Evolutionary conservation across 768 basidiomycete species (phyloP).

Genomic region (Suillus spraguei): DNA sequence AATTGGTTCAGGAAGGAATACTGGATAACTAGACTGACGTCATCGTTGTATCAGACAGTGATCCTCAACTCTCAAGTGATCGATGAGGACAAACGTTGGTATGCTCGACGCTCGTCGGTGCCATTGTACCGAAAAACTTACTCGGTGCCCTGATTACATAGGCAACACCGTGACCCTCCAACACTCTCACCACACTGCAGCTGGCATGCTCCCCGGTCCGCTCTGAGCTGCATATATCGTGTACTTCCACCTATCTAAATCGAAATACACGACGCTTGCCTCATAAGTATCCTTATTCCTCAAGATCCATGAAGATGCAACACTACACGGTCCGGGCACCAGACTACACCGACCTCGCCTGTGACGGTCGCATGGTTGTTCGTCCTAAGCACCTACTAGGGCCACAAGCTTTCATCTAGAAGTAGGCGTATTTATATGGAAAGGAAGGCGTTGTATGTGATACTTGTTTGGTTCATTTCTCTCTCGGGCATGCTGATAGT

Average conservation of each 20-base stretch:
- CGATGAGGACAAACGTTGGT: too few relatives aligned
- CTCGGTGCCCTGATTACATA: too few relatives aligned
- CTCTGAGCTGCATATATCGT: too few relatives aligned
- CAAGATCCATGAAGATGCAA: neutral
- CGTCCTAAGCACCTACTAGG: conserved; percentile 53
- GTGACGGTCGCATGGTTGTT: conserved; percentile 50
- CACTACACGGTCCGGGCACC: conserved; percentile 61
- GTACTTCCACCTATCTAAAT: too few relatives aligned
- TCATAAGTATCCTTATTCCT: neutral
- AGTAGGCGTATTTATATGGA: conserved; percentile 47
- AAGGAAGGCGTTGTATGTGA: conserved; percentile 42
- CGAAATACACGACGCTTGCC: too few relatives aligned
- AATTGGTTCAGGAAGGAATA: too few relatives aligned
- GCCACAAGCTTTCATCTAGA: neutral
- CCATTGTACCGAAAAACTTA: neutral
- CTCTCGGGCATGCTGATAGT: too few relatives aligned
- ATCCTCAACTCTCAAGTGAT: neutral
- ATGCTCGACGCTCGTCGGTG: too few relatives aligned
- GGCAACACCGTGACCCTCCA: too few relatives aligned
- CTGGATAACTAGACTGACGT: neutral
- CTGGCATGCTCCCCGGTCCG: too few relatives aligned
- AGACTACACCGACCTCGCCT: conserved; percentile 60
- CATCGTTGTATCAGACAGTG: neutral
- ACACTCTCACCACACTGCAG: too few relatives aligned
- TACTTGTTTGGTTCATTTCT: neutral